Conservation (phyloP, 2,329 filamentous ascomycete genomes). For the Fusarium abutilonis region DNA sequence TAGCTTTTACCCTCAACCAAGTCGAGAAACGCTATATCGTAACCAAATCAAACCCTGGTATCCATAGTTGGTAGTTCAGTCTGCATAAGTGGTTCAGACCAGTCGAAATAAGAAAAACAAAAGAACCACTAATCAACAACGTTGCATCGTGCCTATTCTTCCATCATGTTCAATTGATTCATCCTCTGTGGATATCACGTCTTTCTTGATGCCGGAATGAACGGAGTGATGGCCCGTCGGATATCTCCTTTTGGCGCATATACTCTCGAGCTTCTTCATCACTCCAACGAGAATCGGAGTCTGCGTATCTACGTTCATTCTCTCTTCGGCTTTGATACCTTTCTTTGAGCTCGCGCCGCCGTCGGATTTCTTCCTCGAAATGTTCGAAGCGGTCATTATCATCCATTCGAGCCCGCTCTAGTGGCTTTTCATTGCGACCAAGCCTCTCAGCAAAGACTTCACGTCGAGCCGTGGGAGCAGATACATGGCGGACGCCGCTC, state of each 20-base stretch:
- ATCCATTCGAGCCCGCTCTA: conserved; percentile 31
- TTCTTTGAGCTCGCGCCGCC: conserved; percentile 19
- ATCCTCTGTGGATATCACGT: neutral
- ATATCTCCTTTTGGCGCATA: conserved; percentile 27
- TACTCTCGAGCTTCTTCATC: conserved; percentile 31
- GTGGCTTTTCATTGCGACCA: conserved; percentile 15
- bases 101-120: neutral
- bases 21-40: no score
- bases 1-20: no score
- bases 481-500: conserved; percentile 28
- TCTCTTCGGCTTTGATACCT: conserved; percentile 13
- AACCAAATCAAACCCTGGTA: neutral
- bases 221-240: neutral
- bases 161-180: neutral
- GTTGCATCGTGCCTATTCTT: neutral
- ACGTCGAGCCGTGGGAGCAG: conserved; percentile 27
- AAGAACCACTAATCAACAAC: neutral
- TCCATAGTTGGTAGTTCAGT: neutral
- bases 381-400: conserved; percentile 27
- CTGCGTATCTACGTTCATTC: conserved; percentile 1
- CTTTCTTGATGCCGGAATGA: conserved; percentile 9
- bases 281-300: conserved; percentile 29
- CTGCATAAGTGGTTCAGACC: no score
- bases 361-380: conserved; percentile 23
- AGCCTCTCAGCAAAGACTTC: conserved; percentile 24